A percentile compares a stretch with the other conserved stretches of the same genome.
These are phyloP conservation scores for Boletus tylopilopsis DNA, from an alignment of 768 basidiomycete species.

Conservation along the genomic window DNA sequence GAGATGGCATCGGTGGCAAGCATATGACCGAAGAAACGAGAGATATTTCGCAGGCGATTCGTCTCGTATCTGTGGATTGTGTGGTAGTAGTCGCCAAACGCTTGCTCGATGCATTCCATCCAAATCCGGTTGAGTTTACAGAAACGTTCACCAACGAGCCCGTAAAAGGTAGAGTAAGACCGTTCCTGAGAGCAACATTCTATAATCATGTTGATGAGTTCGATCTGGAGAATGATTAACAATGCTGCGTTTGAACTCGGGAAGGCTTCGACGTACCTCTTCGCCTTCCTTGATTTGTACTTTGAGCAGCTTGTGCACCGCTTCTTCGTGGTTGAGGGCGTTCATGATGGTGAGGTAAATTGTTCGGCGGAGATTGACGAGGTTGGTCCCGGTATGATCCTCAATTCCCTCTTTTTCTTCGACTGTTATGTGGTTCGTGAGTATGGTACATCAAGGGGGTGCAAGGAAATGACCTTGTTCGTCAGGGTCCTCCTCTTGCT, in stretches of 20 bases:
- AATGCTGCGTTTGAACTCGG: background rate
- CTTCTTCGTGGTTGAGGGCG: constrained; percentile 96
- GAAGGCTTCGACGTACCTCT: constrained; percentile 57
- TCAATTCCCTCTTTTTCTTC: constrained; percentile 87
- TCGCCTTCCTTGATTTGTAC: constrained; percentile 88
- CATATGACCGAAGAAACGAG: constrained; percentile 94
- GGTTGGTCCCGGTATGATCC: constrained; percentile 91
- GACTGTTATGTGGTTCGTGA: constrained; percentile 41
- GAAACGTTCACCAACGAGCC: constrained; percentile 93
- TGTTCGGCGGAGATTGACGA: constrained; percentile 88
- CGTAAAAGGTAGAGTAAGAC: constrained; percentile 96
- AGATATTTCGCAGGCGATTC: constrained; percentile 95
- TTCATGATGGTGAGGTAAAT: constrained; percentile 99
- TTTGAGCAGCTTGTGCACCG: constrained; percentile 95
- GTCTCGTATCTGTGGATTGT: constrained; percentile 99
- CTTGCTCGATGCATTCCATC: constrained; percentile 85
- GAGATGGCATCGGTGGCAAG: constrained; percentile 83
- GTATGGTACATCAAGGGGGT: constrained; percentile 24
- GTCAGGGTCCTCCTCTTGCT: constrained; percentile 48
- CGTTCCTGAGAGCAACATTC: constrained; percentile 99
- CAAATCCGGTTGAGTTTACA: constrained; percentile 94
- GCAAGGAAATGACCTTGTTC: constrained; percentile 36
- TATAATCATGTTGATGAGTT: constrained; percentile 97
- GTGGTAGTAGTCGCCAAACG: constrained; percentile 86
- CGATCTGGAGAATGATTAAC: constrained; percentile 55